Conservation (phyloP, 1,284 basidiomycete genomes). For the Veloporphyrellus conicus region DNA sequence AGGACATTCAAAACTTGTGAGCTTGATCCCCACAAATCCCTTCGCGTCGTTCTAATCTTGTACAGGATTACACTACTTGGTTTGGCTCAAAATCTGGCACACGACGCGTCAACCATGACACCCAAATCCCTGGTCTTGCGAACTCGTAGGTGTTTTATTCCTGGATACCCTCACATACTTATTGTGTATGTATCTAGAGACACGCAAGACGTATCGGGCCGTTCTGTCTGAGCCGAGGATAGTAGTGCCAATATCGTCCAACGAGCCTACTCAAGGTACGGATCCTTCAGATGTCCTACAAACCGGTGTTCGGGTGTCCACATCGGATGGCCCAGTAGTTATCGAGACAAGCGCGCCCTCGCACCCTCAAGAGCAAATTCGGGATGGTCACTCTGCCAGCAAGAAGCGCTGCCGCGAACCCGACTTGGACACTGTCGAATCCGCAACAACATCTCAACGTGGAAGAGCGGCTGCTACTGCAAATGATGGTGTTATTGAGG, state of each 20-base stretch:
- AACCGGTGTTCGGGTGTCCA: neutral
- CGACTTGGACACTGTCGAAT: neutral
- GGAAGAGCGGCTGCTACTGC: neutral
- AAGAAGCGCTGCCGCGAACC: conserved; percentile 24
- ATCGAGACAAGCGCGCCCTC: neutral
- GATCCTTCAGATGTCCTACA: neutral
- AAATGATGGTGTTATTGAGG: neutral
- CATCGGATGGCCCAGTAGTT: neutral
- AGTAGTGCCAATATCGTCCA: conserved; percentile 44
- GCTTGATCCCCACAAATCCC: conserved; percentile 19
- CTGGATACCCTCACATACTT: neutral
- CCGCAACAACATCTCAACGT: neutral
- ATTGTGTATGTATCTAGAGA: conserved; percentile 35
- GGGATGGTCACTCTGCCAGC: neutral
- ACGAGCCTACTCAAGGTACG: neutral
- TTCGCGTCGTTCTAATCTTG: neutral
- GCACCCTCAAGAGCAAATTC: neutral
- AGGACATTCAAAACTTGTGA: conserved; percentile 72
- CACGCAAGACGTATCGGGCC: conserved; percentile 60
- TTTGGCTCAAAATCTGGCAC: conserved; percentile 60
- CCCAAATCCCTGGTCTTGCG: conserved; percentile 66
- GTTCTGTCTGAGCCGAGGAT: conserved; percentile 67
- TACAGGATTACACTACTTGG: conserved; percentile 61
- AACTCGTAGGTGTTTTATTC: conserved; percentile 54
- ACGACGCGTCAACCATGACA: conserved; percentile 54